Percentiles rank a stretch among this genome's conserved stretches.
Evolutionary conservation across 2,329 filamentous ascomycete species (phyloP).

Genomic region (Verticillium alfalfae): DNA sequence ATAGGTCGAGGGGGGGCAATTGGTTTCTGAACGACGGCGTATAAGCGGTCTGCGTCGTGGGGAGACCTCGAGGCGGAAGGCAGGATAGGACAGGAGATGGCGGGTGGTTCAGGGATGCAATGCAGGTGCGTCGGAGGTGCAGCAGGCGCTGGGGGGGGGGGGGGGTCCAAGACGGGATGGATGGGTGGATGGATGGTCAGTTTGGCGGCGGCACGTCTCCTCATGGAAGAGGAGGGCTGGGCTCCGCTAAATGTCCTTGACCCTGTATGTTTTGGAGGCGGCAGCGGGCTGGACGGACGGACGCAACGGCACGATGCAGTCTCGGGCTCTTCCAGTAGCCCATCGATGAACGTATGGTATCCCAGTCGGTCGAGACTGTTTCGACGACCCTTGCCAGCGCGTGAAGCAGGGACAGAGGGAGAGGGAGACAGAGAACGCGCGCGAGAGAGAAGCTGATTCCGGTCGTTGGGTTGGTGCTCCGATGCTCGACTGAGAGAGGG

Average conservation of each 20-base stretch:
- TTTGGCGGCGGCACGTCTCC: background rate
- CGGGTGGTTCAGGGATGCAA: conserved; percentile 27
- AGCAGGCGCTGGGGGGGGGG: conserved; percentile 13
- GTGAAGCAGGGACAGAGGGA: no score
- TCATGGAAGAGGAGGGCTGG: background rate
- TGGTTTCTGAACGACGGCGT: conserved; percentile 25
- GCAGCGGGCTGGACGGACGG: background rate
- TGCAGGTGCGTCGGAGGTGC: conserved; percentile 12
- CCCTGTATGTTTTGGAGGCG: background rate
- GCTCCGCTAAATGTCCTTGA: background rate
- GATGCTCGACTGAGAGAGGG: background rate
- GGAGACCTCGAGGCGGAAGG: conserved; percentile 13
- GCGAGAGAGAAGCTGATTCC: background rate
- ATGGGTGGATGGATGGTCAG: background rate
- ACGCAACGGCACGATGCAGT: background rate
- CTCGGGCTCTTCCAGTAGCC: background rate
- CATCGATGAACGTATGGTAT: background rate
- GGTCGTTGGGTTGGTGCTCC: background rate
- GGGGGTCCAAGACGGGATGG: conserved; percentile 16
- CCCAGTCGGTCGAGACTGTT: background rate
- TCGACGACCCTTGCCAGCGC: no score
- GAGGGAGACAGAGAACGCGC: background rate
- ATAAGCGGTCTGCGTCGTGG: conserved; percentile 26
- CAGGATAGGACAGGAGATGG: conserved; percentile 14
- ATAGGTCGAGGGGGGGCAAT: conserved; percentile 32